These are phyloP conservation scores for Gnomoniopsis sp. DNA, from an alignment of 2,329 filamentous ascomycete species.

Conservation along the genomic window DNA sequence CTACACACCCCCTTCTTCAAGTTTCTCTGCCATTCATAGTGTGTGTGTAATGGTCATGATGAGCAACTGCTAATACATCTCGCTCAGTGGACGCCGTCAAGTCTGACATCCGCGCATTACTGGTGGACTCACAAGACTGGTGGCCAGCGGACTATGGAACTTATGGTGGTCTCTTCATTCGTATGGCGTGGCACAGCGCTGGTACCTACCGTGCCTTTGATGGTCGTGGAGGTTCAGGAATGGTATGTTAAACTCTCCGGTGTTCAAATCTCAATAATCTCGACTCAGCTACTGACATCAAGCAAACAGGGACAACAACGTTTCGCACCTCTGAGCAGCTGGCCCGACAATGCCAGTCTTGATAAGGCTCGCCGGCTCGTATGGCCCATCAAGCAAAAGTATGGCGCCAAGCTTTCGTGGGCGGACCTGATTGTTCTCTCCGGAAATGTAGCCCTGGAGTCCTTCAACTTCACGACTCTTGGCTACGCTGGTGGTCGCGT, in stretches of 20 bases:
- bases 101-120: constrained; percentile 61
- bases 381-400: constrained; percentile 79
- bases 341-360: constrained; percentile 71
- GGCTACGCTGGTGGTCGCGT: constrained; percentile 68
- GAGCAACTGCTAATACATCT: not conserved
- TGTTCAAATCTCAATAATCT: not conserved
- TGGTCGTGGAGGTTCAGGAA: constrained; percentile 66
- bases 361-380: constrained; percentile 75
- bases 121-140: constrained; percentile 72
- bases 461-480: constrained; percentile 67
- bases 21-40: too few species aligned
- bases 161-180: constrained; percentile 72
- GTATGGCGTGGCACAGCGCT: constrained; percentile 72
- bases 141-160: constrained; percentile 76
- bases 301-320: constrained; percentile 61
- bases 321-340: constrained; percentile 72
- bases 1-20: too few species aligned
- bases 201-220: constrained; percentile 71
- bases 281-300: not conserved
- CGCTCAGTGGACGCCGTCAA: constrained; percentile 54
- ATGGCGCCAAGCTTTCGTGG: constrained; percentile 76
- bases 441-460: constrained; percentile 71
- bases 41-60: too few species aligned
- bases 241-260: constrained; percentile 2
- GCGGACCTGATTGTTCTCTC: constrained; percentile 66